Percentiles rank a stretch among this genome's conserved stretches.
These are phyloP conservation scores for Diddensiella transvaalensis DNA, from an alignment of 805 yeast species.

Conservation along the genomic window DNA sequence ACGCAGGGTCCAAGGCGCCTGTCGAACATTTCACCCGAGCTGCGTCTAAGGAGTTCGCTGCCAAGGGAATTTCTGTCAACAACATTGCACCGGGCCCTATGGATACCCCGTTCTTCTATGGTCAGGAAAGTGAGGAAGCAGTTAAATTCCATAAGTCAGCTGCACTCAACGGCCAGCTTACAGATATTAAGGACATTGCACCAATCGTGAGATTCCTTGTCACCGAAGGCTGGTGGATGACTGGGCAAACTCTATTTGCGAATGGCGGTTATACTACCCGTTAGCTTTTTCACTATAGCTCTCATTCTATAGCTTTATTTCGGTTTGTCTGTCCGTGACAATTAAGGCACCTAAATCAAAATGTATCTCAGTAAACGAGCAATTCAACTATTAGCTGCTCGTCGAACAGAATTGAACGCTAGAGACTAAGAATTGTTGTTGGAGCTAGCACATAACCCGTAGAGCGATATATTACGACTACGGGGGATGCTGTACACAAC, in stretches of 20 bases:
- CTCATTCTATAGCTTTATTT: neutral
- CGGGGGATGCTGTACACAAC: neutral
- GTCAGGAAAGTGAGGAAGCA: constrained; percentile 52
- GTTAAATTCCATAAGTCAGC: constrained; percentile 54
- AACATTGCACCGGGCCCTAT: constrained; percentile 76
- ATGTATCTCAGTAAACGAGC: constrained; percentile 14
- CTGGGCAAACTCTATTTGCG: constrained; percentile 65
- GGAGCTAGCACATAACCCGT: constrained; percentile 1
- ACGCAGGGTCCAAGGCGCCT: constrained; percentile 75
- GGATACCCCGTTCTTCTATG: constrained; percentile 64
- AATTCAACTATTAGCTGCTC: neutral
- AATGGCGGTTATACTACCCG: constrained; percentile 67
- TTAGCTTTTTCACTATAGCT: constrained; percentile 22
- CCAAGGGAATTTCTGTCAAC: constrained; percentile 64
- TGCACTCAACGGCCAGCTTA: constrained; percentile 48
- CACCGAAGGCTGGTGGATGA: constrained; percentile 65
- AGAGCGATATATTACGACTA: neutral
- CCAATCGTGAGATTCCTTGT: constrained; percentile 59
- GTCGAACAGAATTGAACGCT: neutral
- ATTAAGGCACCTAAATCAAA: no score
- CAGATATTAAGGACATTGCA: constrained; percentile 57
- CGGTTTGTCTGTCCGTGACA: no score
- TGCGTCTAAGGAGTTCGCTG: constrained; percentile 70
- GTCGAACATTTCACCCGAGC: constrained; percentile 67
- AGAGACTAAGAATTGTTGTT: constrained; percentile 2